phyloP scores from a whole-genome alignment of 208 protist genomes.

The Acanthamoeba royreba region DNA sequence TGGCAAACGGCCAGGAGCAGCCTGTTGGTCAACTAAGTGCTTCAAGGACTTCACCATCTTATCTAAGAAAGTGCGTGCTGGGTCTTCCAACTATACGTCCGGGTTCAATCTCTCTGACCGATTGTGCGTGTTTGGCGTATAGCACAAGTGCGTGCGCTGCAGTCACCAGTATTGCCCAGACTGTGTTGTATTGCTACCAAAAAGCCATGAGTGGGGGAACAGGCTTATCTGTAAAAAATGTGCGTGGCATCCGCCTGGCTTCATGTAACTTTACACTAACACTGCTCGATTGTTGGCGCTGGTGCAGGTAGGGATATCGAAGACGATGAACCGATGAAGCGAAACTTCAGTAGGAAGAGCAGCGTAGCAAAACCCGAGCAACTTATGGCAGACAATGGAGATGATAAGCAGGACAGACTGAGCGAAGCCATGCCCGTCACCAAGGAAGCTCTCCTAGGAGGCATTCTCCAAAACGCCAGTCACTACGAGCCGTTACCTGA shows the following conservation, averaged over 20 bases:
- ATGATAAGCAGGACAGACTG: background rate
- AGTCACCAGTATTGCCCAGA: background rate
- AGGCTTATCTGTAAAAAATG: background rate
- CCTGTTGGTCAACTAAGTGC: constrained; percentile 9
- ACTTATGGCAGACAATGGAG: background rate
- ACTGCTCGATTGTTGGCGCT: no score
- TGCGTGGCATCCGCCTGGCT: background rate
- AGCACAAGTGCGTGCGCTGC: constrained; percentile 23
- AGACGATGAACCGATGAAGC: constrained; percentile 3
- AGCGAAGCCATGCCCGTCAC: background rate
- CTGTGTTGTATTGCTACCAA: background rate
- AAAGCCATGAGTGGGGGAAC: background rate
- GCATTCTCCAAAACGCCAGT: background rate
- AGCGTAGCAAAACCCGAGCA: background rate
- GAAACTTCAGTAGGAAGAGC: background rate
- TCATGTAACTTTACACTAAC: no score
- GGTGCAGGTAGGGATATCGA: background rate
- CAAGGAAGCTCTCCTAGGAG: background rate
- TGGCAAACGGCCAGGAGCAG: background rate
- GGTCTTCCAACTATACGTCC: background rate
- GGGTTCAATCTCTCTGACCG: background rate
- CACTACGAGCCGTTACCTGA: background rate
- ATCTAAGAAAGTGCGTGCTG: background rate
- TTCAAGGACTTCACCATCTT: background rate
- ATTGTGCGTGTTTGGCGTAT: background rate